These are phyloP conservation scores for Selaginella tamariscina DNA, from an alignment of 75 land plant genomes.

Conservation along the genomic window DNA sequence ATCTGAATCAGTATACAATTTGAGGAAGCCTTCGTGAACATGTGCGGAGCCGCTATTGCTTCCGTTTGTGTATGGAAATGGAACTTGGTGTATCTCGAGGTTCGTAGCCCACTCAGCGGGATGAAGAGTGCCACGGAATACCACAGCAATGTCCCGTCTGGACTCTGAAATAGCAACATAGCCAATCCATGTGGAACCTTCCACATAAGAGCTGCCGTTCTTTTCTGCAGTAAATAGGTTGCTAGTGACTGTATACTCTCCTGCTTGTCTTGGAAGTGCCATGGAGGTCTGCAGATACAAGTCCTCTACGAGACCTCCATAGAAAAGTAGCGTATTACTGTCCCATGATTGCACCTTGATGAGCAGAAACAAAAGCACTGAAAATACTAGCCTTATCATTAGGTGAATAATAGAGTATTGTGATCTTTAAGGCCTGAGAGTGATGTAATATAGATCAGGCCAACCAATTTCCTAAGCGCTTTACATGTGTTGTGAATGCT, in stretches of 20 bases:
- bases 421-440: too few species aligned
- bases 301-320: neutral
- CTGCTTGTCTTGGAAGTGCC: neutral
- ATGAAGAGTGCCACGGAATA: neutral
- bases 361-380: too few species aligned
- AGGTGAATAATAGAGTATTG: too few species aligned
- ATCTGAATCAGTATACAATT: neutral
- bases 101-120: neutral
- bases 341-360: too few species aligned
- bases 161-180: neutral
- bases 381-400: too few species aligned
- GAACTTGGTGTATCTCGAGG: neutral
- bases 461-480: too few species aligned
- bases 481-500: too few species aligned
- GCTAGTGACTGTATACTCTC: neutral
- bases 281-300: neutral
- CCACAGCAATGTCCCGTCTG: neutral
- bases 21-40: neutral
- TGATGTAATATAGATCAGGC: too few species aligned
- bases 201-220: neutral
- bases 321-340: neutral
- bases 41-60: neutral
- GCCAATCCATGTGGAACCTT: neutral
- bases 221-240: neutral
- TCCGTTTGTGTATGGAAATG: neutral